Evolutionary conservation across 1,284 basidiomycete species (phyloP).

Genomic region (Rhodofomes roseus): DNA sequence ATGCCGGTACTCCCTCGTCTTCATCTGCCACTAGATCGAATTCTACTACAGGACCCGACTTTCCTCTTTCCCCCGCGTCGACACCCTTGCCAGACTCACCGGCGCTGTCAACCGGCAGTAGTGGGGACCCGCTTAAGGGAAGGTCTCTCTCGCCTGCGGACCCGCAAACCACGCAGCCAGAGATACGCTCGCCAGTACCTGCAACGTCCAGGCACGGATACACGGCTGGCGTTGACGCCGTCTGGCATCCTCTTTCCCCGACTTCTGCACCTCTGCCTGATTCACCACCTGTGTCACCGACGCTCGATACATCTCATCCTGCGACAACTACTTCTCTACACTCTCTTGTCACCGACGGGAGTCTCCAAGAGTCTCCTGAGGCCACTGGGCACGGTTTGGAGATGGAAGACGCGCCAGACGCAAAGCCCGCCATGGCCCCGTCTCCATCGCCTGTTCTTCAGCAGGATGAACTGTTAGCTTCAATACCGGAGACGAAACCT

Average conservation of each 20-base stretch:
- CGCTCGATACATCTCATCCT: not conserved
- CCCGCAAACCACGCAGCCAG: not conserved
- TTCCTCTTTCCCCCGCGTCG: slow-evolving; percentile 29
- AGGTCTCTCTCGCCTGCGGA: not conserved
- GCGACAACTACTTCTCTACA: not conserved
- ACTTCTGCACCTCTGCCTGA: slow-evolving; percentile 41
- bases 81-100: slow-evolving; percentile 38
- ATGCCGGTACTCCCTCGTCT: slow-evolving; percentile 38
- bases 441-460: not conserved
- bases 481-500: not conserved
- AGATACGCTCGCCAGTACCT: not conserved
- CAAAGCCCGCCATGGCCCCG: not conserved
- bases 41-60: slow-evolving; percentile 32
- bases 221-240: slow-evolving; percentile 1
- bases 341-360: not conserved
- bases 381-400: not conserved
- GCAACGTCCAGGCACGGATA: not conserved
- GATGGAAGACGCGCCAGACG: not conserved
- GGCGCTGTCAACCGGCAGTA: not conserved
- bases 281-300: slow-evolving; percentile 29
- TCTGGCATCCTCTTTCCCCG: slow-evolving; percentile 30
- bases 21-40: slow-evolving; percentile 41
- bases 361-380: not conserved
- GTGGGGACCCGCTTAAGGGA: slow-evolving; percentile 1
- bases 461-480: not conserved